These are phyloP conservation scores for Stenogyne calaminthoides DNA, from an alignment of 305 asterid genomes.

Conservation along the genomic window DNA sequence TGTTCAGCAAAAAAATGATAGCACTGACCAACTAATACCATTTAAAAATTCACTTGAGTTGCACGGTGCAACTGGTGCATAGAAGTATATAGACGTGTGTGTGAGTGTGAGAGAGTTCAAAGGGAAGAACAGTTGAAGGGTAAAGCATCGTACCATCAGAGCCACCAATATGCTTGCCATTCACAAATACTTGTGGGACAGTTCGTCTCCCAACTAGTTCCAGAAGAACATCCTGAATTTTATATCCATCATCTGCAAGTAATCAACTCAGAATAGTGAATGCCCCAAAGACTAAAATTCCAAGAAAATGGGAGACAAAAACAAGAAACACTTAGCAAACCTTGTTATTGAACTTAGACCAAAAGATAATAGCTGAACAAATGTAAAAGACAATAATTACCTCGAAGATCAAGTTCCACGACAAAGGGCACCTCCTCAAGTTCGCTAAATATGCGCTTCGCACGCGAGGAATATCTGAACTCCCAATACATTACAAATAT, in stretches of 20 bases:
- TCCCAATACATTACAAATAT: conserved; percentile 21
- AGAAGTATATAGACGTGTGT: too few relatives aligned
- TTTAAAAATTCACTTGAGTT: too few relatives aligned
- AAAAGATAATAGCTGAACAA: background rate
- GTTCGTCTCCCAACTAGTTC: conserved; percentile 84
- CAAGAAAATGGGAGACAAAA: background rate
- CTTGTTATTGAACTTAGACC: conserved; percentile 6
- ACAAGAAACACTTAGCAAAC: conserved; percentile 5
- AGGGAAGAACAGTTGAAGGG: background rate
- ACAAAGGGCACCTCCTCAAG: conserved; percentile 81
- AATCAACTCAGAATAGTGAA: conserved; percentile 10
- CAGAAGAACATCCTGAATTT: conserved; percentile 78
- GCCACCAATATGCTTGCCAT: conserved; percentile 96
- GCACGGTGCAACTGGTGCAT: background rate
- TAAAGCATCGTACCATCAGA: conserved; percentile 64
- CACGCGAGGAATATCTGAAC: conserved; percentile 68
- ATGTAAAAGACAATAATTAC: conserved; percentile 33
- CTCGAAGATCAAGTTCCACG: conserved; percentile 98
- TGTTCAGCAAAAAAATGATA: too few relatives aligned
- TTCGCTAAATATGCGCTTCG: conserved; percentile 61
- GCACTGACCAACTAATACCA: too few relatives aligned
- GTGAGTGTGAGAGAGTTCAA: background rate
- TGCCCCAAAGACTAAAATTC: background rate
- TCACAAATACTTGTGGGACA: conserved; percentile 93
- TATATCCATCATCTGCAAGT: conserved; percentile 72